Evolutionary conservation across 2,329 filamentous ascomycete species (phyloP).

Genomic region (Akanthomyces lecanii): DNA sequence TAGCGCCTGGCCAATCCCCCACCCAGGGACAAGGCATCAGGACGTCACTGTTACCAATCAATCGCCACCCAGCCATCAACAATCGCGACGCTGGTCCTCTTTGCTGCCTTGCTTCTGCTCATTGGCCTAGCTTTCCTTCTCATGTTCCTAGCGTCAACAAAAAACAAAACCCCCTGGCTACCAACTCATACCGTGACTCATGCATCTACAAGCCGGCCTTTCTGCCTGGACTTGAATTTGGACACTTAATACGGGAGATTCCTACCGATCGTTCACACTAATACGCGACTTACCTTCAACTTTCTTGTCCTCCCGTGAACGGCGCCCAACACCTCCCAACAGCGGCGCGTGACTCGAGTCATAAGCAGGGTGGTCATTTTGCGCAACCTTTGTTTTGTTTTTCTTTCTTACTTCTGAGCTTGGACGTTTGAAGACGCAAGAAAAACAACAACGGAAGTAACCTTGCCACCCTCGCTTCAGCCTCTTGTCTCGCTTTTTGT

Average conservation of each 20-base stretch:
- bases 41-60: conserved; percentile 11
- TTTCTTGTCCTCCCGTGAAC: background rate
- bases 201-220: background rate
- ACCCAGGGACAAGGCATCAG: conserved; percentile 9
- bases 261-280: background rate
- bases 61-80: conserved; percentile 12
- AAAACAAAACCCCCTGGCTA: background rate
- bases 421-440: background rate
- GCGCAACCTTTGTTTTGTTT: background rate
- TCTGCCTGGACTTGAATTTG: background rate
- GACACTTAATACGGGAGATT: background rate
- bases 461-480: conserved; percentile 3
- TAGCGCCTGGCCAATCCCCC: background rate
- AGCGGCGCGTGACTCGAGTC: background rate
- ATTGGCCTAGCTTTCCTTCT: background rate
- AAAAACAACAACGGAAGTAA: background rate
- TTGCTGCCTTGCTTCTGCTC: background rate
- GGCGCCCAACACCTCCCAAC: background rate
- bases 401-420: background rate
- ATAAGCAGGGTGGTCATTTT: conserved; percentile 6
- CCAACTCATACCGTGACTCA: conserved; percentile 4
- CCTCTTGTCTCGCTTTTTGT: background rate
- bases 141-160: background rate
- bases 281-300: conserved; percentile 2
- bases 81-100: background rate